Conservation (phyloP, 2,329 filamentous ascomycete genomes). For the Calonectria pseudoturangicola region DNA sequence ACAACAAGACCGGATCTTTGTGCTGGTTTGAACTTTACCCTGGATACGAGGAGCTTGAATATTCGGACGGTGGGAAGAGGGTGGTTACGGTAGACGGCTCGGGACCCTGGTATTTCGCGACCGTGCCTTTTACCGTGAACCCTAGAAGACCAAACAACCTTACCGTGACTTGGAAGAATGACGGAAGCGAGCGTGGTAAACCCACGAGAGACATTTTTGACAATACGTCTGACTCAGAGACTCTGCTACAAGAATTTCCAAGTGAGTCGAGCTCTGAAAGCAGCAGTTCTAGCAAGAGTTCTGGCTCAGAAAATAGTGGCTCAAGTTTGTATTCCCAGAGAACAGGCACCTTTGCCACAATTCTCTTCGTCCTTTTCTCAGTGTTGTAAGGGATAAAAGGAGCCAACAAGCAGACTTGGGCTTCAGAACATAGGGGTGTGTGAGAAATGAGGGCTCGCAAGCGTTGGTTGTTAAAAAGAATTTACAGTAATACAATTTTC, state of each 20-base stretch:
- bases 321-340: neutral
- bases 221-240: neutral
- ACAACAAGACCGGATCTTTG: neutral
- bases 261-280: neutral
- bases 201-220: neutral
- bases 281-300: neutral
- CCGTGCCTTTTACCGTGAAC: neutral
- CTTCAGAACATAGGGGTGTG: neutral
- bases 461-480: no score
- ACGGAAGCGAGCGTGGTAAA: neutral
- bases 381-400: neutral
- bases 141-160: neutral
- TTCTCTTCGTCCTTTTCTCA: neutral
- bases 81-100: neutral
- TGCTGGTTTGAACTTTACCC: slow-evolving; percentile 13
- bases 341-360: neutral
- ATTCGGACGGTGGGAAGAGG: no score
- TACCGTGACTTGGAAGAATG: neutral
- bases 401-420: neutral
- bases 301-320: neutral
- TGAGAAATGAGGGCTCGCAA: neutral
- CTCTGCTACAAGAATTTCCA: neutral
- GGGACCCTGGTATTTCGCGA: slow-evolving; percentile 2
- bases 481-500: no score
- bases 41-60: neutral